These are phyloP conservation scores for Secale cereale DNA, from an alignment of 176 grass and related monocot species.

Conservation along the genomic window DNA sequence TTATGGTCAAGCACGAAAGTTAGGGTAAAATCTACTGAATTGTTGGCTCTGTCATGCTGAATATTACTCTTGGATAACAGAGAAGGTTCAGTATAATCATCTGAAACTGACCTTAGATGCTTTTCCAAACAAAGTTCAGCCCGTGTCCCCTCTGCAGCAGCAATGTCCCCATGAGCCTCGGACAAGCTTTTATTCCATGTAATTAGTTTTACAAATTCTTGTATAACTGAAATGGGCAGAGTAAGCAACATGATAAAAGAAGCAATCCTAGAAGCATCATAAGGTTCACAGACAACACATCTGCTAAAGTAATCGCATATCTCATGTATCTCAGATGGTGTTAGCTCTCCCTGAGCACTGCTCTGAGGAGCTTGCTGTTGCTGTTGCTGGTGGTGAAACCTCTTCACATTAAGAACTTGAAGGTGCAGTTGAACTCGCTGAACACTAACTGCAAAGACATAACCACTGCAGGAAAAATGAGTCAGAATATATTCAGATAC, in stretches of 20 bases:
- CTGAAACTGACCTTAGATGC: constrained; percentile 48
- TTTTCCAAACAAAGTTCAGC: constrained; percentile 84
- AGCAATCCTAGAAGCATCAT: constrained; percentile 85
- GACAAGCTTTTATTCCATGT: constrained; percentile 80
- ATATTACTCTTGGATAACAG: constrained; percentile 80
- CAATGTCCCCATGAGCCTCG: constrained; percentile 55
- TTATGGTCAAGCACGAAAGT: constrained; percentile 73
- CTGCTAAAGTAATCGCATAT: constrained; percentile 87
- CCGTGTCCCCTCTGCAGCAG: constrained; percentile 43
- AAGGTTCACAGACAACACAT: constrained; percentile 82
- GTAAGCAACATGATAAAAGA: constrained; percentile 97
- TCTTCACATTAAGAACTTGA: constrained; percentile 91
- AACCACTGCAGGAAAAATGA: constrained; percentile 56
- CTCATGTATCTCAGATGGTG: constrained; percentile 70
- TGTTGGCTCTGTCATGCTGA: constrained; percentile 78
- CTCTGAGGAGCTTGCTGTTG: constrained; percentile 52
- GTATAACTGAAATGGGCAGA: constrained; percentile 69
- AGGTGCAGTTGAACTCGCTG: constrained; percentile 81
- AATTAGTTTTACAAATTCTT: constrained; percentile 84
- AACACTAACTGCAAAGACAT: constrained; percentile 93
- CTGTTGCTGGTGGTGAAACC: constrained; percentile 91
- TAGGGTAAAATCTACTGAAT: constrained; percentile 69
- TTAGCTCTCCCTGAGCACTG: constrained; percentile 68
- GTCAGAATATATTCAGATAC: constrained; percentile 12
- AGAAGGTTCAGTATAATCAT: constrained; percentile 38